Base-by-base conservation (phyloP, 2,329 filamentous ascomycete genomes). In the Diaporthe sp. region DNA sequence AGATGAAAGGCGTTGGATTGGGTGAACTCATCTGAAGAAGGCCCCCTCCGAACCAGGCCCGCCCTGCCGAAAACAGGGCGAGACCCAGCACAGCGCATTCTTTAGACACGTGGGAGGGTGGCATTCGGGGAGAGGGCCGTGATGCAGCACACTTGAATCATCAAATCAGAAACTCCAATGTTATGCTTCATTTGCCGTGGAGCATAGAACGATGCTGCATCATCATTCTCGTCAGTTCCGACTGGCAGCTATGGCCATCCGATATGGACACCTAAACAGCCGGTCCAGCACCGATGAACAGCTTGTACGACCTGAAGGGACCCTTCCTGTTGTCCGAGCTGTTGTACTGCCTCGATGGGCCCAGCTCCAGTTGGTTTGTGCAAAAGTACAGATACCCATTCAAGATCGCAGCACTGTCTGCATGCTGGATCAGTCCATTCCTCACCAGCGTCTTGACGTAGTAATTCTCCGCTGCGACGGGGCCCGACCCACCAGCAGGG, bases 351-450 rank as follows among this genome's bases (percentile, higher is more conserved):
- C 82, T 79, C 6, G 61, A 73, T 4, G 84, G 83, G 44, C 82
- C 79, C 74, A 86, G 71, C 39, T 81, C 80, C 58, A 86, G 79
- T 76, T 86, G 85, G 72, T 86, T 86, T 12, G 84, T 85, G 73
- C 82, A 84, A 73, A 86, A 85, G 57, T 85, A 86, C 72, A 87
- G 75, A 80, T 82, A 86, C 1, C 84, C 84, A 77, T 84, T 82
- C 76, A 83, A 72, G 28, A 86, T 84, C 8, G 84, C 84, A 71
- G 84, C 82, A 9, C 80, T 83, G 75, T 86, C 85, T 2, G 85
- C 84, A 80, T 85, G 84, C 79, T 86, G 85, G 39, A 86, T 84
- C 80, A 85, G 80, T 1, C 80, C 85, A 71, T 80, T 86, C 28
- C 84, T 79, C 17, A 85, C 81, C 57, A 86, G 76, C 9, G 83